Evolutionary conservation across 257 asterid species (phyloP), one percentile per base, ranked within the genome.

Genomic region (Coffea eugenioides): DNA sequence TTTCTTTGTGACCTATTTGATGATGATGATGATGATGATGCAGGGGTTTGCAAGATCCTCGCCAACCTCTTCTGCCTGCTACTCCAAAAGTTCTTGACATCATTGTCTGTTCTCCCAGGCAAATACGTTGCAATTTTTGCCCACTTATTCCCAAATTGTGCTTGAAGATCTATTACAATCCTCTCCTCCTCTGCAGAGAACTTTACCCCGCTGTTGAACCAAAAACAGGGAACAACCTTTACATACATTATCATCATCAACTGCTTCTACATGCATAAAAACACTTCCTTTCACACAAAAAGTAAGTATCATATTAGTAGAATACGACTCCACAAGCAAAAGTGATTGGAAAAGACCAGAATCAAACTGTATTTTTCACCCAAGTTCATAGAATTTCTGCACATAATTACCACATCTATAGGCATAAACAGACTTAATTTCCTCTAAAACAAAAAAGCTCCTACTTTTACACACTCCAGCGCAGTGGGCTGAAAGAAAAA

Each of bases 1-100:
- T 69, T 64, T 79, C 84, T 87, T 7, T 78, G 83, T 27, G 92
- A 73, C 74, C 82, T 89, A 81, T 70, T 83, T 54, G 92, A 66
- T n/a, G 90, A 84, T 12, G 91, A 81, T 36, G 69, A 77, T 56
- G 85, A 65, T 23, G 70, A 77, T 57, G 85, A 66, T 12, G 84
- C 69, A 79, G 88, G 54, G 7, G 82, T 80, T 3, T 83, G 90
- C 12, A 87, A 87, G 80, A 85, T 89, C 86, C 93, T 89, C 8
- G 94, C 89, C 79, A 93, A 77, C 77, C 96, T 88, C 84, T 92
- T 92, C 81, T 87, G 93, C 86, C 97, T 84, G 71, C 97, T 92
- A 74, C 97, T 92, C 98, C 98, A 93, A 43, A 93, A 93, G 79
- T 92, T 93, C 87, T 93, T 93, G 69, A 93, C 98, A 79, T 93